Percentiles rank a stretch among this genome's conserved stretches.
phyloP scores from a whole-genome alignment of 2,329 filamentous ascomycete species.

The Microsporum ferrugineum region DNA sequence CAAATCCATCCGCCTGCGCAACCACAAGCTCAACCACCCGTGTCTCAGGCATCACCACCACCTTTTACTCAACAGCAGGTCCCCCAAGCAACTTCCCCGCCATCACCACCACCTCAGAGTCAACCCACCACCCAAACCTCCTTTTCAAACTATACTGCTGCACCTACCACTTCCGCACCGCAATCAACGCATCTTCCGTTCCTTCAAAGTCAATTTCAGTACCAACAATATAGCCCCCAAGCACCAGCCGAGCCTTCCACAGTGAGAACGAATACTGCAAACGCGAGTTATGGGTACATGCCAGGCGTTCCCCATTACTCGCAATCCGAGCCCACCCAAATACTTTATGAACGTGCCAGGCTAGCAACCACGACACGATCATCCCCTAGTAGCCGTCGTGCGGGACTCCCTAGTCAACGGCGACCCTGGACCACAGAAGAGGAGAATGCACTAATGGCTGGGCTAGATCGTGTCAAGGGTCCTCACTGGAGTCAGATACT shows the following conservation, averaged over 20 bases:
- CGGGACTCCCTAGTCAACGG: constrained; percentile 47
- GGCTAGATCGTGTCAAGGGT: constrained; percentile 76
- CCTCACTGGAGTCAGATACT: constrained; percentile 91
- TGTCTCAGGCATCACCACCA: constrained; percentile 12
- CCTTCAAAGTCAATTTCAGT: constrained; percentile 32
- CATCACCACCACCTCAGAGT: constrained; percentile 9
- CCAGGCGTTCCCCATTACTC: constrained; percentile 37
- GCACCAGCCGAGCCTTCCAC: constrained; percentile 20
- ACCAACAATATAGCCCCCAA: constrained; percentile 33
- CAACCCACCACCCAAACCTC: background rate
- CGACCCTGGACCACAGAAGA: constrained; percentile 82
- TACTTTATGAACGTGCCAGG: constrained; percentile 47
- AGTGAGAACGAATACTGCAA: constrained; percentile 24
- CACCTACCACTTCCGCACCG: constrained; percentile 67
- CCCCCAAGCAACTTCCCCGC: background rate
- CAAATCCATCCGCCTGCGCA: constrained; percentile 15
- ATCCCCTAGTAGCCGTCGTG: constrained; percentile 42
- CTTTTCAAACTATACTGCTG: constrained; percentile 36
- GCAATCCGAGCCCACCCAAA: constrained; percentile 42
- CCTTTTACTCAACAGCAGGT: constrained; percentile 16
- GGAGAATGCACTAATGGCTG: constrained; percentile 80
- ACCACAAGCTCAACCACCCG: constrained; percentile 14
- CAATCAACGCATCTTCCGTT: constrained; percentile 44
- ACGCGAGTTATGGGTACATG: constrained; percentile 35
- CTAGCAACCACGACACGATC: constrained; percentile 45